These are phyloP conservation scores for Saccharomycopsis sp. DNA, from an alignment of 805 yeast genomes.

Conservation along the genomic window DNA sequence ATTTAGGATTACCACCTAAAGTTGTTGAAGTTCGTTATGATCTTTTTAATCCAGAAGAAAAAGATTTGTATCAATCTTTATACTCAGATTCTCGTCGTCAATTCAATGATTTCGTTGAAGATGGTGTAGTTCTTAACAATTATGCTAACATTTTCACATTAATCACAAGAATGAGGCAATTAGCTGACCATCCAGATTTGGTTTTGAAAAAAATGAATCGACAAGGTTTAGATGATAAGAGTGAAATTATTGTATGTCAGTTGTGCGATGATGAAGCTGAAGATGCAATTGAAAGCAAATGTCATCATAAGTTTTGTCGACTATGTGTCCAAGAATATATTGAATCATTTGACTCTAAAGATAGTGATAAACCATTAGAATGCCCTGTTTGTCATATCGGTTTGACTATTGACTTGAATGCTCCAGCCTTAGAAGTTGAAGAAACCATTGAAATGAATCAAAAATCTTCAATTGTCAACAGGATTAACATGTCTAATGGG, in stretches of 20 bases:
- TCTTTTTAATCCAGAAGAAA: conserved; percentile 88
- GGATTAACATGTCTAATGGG: conserved; percentile 73
- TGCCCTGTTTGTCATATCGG: conserved; percentile 98
- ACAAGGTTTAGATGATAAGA: too few species aligned
- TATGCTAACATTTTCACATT: conserved; percentile 95
- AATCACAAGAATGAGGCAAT: conserved; percentile 94
- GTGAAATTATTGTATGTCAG: conserved; percentile 71
- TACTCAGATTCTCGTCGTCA: conserved; percentile 82
- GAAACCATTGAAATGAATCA: conserved; percentile 47
- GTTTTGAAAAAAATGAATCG: conserved; percentile 69
- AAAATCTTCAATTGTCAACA: conserved; percentile 65
- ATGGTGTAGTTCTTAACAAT: conserved; percentile 93
- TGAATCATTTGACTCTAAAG: conserved; percentile 53
- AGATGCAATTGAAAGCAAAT: conserved; percentile 90
- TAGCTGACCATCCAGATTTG: conserved; percentile 97
- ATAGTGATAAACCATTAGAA: conserved; percentile 42
- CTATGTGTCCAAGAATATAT: conserved; percentile 87
- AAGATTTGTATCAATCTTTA: conserved; percentile 81
- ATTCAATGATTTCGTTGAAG: conserved; percentile 88
- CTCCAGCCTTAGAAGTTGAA: conserved; percentile 69
- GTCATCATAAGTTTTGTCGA: conserved; percentile 91
- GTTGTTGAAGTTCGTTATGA: conserved; percentile 85
- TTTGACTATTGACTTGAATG: conserved; percentile 80
- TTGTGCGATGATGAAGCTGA: conserved; percentile 97
- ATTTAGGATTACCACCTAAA: conserved; percentile 93